A percentile compares a stretch with the other conserved stretches of the same genome.
Conservation (phyloP, 495 filamentous ascomycete genomes). For the Endocarpon pusillum region DNA sequence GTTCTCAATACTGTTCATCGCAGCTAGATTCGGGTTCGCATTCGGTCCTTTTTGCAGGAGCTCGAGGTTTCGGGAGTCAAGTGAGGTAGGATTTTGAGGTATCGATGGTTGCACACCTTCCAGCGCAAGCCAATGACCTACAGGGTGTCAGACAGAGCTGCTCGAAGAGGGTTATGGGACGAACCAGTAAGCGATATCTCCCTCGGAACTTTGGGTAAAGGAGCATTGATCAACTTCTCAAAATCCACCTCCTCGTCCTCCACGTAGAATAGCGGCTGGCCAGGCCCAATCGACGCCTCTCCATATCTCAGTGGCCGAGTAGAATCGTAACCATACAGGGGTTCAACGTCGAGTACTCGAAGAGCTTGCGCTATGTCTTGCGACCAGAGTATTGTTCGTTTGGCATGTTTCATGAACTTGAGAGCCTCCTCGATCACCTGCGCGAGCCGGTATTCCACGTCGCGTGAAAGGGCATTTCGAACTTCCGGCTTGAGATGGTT, state of each 20-base stretch:
- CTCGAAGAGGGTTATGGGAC: conserved; percentile 7
- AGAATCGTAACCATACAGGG: conserved; percentile 88
- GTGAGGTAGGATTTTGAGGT: conserved; percentile 80
- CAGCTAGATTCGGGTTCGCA: conserved; percentile 63
- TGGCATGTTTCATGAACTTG: conserved; percentile 82
- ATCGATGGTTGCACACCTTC: conserved; percentile 94
- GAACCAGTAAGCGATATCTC: conserved; percentile 81
- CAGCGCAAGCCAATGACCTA: conserved; percentile 89
- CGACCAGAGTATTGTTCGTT: conserved; percentile 66
- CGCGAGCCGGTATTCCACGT: conserved; percentile 85
- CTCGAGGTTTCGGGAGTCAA: conserved; percentile 64
- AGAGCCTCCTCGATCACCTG: conserved; percentile 86
- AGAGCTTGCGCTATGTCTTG: conserved; percentile 75
- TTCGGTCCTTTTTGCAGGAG: conserved; percentile 76
- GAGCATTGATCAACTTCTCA: conserved; percentile 93
- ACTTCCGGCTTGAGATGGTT: conserved; percentile 61
- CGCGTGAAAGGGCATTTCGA: conserved; percentile 66
- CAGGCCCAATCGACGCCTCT: conserved; percentile 81
- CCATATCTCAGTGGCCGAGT: conserved; percentile 74
- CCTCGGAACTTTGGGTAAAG: conserved; percentile 84
- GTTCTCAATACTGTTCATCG: conserved; percentile 68
- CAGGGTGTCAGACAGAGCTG: conserved; percentile 10
- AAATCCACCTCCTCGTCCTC: conserved; percentile 98
- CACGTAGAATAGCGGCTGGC: conserved; percentile 92
- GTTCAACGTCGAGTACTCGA: conserved; percentile 75